Evolutionary conservation across 768 basidiomycete species (phyloP).

Genomic region (Leccinum barrowsii): DNA sequence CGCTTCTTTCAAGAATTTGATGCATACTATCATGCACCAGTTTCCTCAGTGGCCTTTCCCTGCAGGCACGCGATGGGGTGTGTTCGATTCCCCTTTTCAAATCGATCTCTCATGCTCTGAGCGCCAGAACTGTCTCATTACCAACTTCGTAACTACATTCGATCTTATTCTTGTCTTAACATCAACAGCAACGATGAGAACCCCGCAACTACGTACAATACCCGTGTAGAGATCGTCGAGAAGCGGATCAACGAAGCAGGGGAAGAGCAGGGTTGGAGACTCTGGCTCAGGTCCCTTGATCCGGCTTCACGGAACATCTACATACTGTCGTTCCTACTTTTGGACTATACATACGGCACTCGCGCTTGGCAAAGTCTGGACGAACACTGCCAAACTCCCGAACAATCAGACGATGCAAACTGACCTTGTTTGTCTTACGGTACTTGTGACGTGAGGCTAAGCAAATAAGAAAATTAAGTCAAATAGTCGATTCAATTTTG

Average conservation of each 20-base stretch:
- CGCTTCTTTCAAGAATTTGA: background rate
- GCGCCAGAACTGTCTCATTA: slow-evolving; percentile 31
- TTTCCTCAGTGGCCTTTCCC: slow-evolving; percentile 18
- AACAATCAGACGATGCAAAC: background rate
- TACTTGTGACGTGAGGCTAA: too few relatives aligned
- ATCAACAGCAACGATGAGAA: slow-evolving; percentile 35
- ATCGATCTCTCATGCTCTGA: background rate
- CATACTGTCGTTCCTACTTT: background rate
- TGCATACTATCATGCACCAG: background rate
- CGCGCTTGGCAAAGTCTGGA: slow-evolving; percentile 16
- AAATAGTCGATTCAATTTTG: too few relatives aligned
- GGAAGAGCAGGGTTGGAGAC: slow-evolving; percentile 12
- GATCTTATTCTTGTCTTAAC: slow-evolving; percentile 12
- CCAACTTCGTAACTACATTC: slow-evolving; percentile 32
- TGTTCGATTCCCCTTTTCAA: background rate
- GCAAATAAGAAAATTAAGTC: too few relatives aligned
- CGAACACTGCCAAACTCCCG: slow-evolving; percentile 12
- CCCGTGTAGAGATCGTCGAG: slow-evolving; percentile 44
- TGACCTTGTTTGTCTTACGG: too few relatives aligned
- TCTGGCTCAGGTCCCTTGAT: slow-evolving; percentile 8
- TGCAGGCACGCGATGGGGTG: slow-evolving; percentile 13
- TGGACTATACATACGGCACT: slow-evolving; percentile 4
- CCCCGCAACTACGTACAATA: slow-evolving; percentile 40
- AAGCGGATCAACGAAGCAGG: slow-evolving; percentile 30
- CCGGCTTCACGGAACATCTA: slow-evolving; percentile 13